Evolutionary conservation across 768 basidiomycete genomes (phyloP).

Genomic region (Brasilioporus rufonigricans): DNA sequence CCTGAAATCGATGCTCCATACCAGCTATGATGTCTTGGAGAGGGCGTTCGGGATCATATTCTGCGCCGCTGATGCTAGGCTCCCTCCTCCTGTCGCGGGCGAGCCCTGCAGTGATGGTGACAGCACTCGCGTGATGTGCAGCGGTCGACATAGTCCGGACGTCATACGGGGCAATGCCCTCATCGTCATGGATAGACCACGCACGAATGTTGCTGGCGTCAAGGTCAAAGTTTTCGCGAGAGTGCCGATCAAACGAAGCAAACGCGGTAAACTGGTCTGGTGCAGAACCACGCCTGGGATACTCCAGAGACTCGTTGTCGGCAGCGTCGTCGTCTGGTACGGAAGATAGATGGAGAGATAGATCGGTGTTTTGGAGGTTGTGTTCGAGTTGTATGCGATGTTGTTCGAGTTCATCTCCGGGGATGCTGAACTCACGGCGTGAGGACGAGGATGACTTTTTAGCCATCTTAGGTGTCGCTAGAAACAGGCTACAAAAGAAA

Average conservation of each 20-base stretch:
- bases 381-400: conserved; percentile 76
- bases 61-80: conserved; percentile 65
- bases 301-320: conserved; percentile 58
- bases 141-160: conserved; percentile 77
- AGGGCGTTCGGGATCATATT: conserved; percentile 84
- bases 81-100: conserved; percentile 50
- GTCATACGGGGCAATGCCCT: conserved; percentile 63
- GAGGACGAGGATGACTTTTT: conserved; percentile 25
- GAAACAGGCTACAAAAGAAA: conserved; percentile 15
- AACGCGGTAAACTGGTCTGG: conserved; percentile 56
- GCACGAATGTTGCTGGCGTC: conserved; percentile 50
- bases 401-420: conserved; percentile 71
- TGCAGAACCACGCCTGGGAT: conserved; percentile 66
- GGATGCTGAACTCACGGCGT: conserved; percentile 52
- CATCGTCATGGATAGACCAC: conserved; percentile 66
- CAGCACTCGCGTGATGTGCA: conserved; percentile 85
- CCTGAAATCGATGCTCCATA: conserved; percentile 21
- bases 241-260: conserved; percentile 58
- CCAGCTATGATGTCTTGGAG: conserved; percentile 69
- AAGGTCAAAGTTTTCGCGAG: conserved; percentile 54
- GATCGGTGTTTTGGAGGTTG: conserved; percentile 69
- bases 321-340: conserved; percentile 40
- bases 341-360: conserved; percentile 69
- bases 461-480: conserved; percentile 24
- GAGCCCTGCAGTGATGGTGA: conserved; percentile 84